These are phyloP conservation scores for Orbilia javanica DNA, from an alignment of 2,329 filamentous ascomycete genomes.

Conservation along the genomic window DNA sequence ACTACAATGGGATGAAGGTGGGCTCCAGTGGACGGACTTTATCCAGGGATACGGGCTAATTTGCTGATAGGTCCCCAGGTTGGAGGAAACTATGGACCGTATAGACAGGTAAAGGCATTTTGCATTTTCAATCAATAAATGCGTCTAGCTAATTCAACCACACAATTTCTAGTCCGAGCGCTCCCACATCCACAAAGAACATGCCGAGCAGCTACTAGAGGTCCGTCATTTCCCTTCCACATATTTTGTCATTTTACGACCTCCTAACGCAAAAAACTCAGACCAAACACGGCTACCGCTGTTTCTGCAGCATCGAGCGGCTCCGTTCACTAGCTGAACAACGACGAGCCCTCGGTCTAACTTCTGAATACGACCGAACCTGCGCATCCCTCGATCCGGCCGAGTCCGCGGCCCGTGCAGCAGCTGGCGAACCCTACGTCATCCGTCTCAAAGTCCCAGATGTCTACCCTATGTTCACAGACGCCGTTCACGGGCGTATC, in stretches of 20 bases:
- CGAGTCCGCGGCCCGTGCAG: conserved; percentile 78
- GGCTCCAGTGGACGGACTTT: conserved; percentile 26
- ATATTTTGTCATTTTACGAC: not conserved
- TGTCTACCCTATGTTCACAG: conserved; percentile 75
- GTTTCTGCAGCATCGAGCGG: conserved; percentile 84
- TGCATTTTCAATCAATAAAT: not conserved
- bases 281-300: conserved; percentile 84
- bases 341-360: conserved; percentile 72
- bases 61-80: conserved; percentile 76
- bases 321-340: conserved; percentile 76
- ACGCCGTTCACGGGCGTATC: conserved; percentile 82
- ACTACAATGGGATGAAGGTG: conserved; percentile 91
- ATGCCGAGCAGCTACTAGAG: conserved; percentile 77
- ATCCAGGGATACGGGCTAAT: not conserved
- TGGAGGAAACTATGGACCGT: conserved; percentile 85
- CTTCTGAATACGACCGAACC: conserved; percentile 76
- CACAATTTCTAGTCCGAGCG: conserved; percentile 76
- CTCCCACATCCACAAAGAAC: conserved; percentile 76
- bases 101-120: conserved; percentile 75
- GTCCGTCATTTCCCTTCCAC: conserved; percentile 7
- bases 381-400: conserved; percentile 76
- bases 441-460: conserved; percentile 74
- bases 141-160: conserved; percentile 47
- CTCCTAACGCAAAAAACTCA: conserved; percentile 7
- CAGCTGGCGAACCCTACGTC: conserved; percentile 78